Evolutionary conservation across 257 asterid species (phyloP), one percentile per base, ranked within the genome.

Genomic region (Plantago elongata): DNA sequence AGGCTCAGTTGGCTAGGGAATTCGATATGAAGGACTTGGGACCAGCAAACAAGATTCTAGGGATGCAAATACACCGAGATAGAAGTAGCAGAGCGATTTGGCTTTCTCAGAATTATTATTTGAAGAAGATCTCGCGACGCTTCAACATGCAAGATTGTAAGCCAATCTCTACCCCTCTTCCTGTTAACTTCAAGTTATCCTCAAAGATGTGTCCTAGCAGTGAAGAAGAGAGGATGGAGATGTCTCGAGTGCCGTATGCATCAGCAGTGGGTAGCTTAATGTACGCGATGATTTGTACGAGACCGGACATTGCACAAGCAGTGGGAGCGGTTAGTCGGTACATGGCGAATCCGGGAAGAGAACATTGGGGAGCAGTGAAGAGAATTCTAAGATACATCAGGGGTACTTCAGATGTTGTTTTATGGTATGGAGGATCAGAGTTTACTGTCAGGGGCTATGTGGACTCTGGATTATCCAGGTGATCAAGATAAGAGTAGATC

Each of bases 81-180:
- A 51, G 34, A 51, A 51, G 56, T 6, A 51, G 13, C 13, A 16
- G 56, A 30, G 34, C 30, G 56, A 51, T 17, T 51, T 51, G 56
- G 56, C 56, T 16, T 27, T 51, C 56, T 15, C 56, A 51, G 4
- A 51, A 51, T 12, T 15, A 51, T 51, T 51, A 51, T 51, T 13
- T 51, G 2, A 51, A 30, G 22, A 51, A 51, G 34, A 51, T 51
- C 30, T 51, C 15, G 56, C 56, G 34, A 5, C 56, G 13, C 56
- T 51, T 51, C 56, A 51, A 51, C 13, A 51, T 51, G 56, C 56
- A 51, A 51, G 56, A 51, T 51, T 15, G 13, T 51, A 51, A 51
- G 34, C 10, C 56, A 51, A 51, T 51, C 34, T 51, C 56, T 9
- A 51, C 56, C 34, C 30, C 56, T 51, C 56, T 51, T 30, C 56